Evolutionary conservation across 805 yeast genomes (phyloP).

Genomic region (Cyberlindnera samutprakarnensis): DNA sequence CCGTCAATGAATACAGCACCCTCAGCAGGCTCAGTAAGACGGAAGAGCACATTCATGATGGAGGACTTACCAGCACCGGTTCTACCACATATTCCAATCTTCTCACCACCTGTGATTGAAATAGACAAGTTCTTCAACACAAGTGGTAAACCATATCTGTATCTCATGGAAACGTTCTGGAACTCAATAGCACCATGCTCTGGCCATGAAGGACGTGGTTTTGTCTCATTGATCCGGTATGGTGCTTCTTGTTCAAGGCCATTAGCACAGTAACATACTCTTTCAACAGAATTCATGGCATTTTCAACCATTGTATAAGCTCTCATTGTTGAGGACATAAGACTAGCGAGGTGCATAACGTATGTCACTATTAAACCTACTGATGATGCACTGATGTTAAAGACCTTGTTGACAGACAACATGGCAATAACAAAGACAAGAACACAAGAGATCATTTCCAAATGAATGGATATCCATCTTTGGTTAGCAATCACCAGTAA

Average conservation of each 20-base stretch:
- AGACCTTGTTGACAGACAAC: slow-evolving; percentile 52
- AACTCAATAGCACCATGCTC: slow-evolving; percentile 31
- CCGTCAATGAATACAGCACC: slow-evolving; percentile 52
- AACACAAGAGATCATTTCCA: slow-evolving; percentile 46
- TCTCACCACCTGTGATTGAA: slow-evolving; percentile 48
- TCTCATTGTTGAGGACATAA: slow-evolving; percentile 54
- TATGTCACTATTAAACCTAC: slow-evolving; percentile 65
- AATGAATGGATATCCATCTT: slow-evolving; percentile 62
- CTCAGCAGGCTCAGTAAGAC: slow-evolving; percentile 41
- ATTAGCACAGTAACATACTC: slow-evolving; percentile 59
- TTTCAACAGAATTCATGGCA: slow-evolving; percentile 70
- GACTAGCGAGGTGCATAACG: slow-evolving; percentile 45
- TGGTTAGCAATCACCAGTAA: slow-evolving; percentile 57
- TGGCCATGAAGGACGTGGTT: slow-evolving; percentile 19
- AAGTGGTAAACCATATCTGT: slow-evolving; percentile 53
- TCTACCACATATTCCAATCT: slow-evolving; percentile 82
- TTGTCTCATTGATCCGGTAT: slow-evolving; percentile 32
- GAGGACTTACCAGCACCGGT: slow-evolving; percentile 84
- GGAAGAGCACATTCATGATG: slow-evolving; percentile 55
- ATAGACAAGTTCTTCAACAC: slow-evolving; percentile 42
- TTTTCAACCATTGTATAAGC: slow-evolving; percentile 67
- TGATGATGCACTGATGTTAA: slow-evolving; percentile 52
- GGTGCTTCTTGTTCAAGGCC: slow-evolving; percentile 64
- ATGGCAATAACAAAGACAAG: slow-evolving; percentile 48
- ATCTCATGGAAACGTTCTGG: slow-evolving; percentile 41